A percentile compares a stretch with the other conserved stretches of the same genome.
phyloP scores from a whole-genome alignment of 768 basidiomycete genomes.

The Podaxis carcinomalis region DNA sequence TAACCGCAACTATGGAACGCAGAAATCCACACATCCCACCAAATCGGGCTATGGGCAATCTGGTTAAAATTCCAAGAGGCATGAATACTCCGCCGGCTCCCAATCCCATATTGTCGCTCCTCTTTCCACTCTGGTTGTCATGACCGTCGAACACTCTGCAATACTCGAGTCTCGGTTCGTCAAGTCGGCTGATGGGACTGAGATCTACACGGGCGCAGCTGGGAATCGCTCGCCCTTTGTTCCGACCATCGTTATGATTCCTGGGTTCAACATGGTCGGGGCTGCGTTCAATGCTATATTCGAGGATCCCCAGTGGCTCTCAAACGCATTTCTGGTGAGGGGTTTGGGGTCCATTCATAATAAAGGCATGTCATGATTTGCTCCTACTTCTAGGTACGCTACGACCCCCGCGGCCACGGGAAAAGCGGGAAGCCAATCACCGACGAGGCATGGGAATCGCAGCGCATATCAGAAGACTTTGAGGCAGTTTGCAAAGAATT shows the following conservation, averaged over 20 bases:
- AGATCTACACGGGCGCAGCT: constrained; percentile 28
- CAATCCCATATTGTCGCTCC: not conserved
- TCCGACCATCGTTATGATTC: constrained; percentile 30
- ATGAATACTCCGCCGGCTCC: too few species aligned
- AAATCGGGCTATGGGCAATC: too few species aligned
- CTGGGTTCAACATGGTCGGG: constrained; percentile 26
- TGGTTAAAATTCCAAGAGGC: too few species aligned
- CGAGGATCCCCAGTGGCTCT: constrained; percentile 20
- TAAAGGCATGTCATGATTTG: not conserved
- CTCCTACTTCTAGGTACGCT: constrained; percentile 6
- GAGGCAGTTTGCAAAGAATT: constrained; percentile 27
- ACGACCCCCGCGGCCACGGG: constrained; percentile 30
- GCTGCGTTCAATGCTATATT: constrained; percentile 29
- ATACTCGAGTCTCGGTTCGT: not conserved
- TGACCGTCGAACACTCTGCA: not conserved
- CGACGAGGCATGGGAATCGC: constrained; percentile 23
- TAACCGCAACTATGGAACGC: too few species aligned
- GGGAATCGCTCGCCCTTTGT: constrained; percentile 23
- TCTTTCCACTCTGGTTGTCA: not conserved
- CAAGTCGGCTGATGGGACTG: constrained; percentile 27
- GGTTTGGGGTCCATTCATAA: not conserved
- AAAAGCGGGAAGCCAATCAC: constrained; percentile 23
- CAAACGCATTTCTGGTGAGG: constrained; percentile 20
- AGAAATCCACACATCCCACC: too few species aligned
- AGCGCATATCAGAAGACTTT: constrained; percentile 26